phyloP scores from a whole-genome alignment of 805 yeast genomes.

The Schwanniomyces sp. region DNA sequence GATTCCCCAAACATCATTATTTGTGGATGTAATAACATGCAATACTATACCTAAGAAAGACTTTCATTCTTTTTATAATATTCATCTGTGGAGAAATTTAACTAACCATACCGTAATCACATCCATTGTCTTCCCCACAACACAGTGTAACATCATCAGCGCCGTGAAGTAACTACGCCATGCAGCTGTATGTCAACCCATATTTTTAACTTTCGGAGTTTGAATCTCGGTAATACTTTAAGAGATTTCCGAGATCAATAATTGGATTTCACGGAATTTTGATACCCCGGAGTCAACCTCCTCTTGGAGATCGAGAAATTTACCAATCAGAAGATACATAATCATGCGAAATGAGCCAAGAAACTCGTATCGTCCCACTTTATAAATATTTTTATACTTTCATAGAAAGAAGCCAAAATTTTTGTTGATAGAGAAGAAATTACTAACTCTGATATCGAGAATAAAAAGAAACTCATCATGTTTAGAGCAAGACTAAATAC shows the following conservation, averaged over 20 bases:
- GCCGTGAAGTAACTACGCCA: background rate
- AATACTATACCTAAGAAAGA: background rate
- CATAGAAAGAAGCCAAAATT: background rate
- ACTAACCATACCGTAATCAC: no score
- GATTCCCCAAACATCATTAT: background rate
- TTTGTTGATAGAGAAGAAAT: background rate
- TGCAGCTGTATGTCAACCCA: background rate
- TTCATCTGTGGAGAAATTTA: background rate
- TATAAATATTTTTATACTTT: no score
- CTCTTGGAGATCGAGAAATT: background rate
- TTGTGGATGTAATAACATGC: background rate
- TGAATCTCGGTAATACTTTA: background rate
- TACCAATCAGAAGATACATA: background rate
- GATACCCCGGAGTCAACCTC: background rate
- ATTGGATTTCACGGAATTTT: background rate
- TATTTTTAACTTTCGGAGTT: background rate
- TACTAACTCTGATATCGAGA: background rate
- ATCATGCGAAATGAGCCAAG: background rate
- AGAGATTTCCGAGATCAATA: background rate
- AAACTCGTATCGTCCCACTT: no score
- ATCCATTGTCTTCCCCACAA: background rate
- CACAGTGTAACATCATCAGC: no score
- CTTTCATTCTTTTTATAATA: background rate
- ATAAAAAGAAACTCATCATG: background rate
- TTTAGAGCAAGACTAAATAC: background rate